A percentile compares a stretch with the other conserved stretches of the same genome.
These are phyloP conservation scores for Phaseolus coccineus DNA, from an alignment of 331 rosid genomes.

Conservation along the genomic window DNA sequence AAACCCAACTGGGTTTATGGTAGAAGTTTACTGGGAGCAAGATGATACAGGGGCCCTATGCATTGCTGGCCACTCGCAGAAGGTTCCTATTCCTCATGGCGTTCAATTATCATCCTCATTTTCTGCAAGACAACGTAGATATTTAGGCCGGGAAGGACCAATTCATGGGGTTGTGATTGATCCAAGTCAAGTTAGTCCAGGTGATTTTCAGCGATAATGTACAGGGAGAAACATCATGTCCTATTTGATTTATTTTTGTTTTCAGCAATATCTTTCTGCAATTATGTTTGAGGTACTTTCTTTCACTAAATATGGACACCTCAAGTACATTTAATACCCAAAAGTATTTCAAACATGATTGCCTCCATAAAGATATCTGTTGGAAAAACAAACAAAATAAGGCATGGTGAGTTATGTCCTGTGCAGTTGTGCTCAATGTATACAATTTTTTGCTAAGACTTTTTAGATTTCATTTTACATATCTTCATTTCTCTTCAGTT, in stretches of 20 bases:
- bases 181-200: constrained; percentile 53
- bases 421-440: not conserved
- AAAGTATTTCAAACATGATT: not conserved
- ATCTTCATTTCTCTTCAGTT: not conserved
- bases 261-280: not conserved
- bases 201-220: constrained; percentile 38
- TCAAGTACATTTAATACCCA: not conserved
- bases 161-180: constrained; percentile 65
- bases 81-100: constrained; percentile 59
- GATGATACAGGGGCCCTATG: constrained; percentile 82
- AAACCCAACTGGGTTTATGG: constrained; percentile 76
- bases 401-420: not conserved
- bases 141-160: constrained; percentile 37
- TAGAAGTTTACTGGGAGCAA: constrained; percentile 88
- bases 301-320: not conserved
- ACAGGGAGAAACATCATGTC: constrained; percentile 5
- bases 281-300: not conserved
- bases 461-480: not conserved
- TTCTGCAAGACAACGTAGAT: constrained; percentile 41
- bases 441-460: not conserved
- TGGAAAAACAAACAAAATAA: not conserved
- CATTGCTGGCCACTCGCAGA: constrained; percentile 71
- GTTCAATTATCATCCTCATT: constrained; percentile 48
- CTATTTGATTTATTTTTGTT: not conserved
- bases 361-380: not conserved